Evolutionary conservation across 371 early-diverging fungal species (phyloP), one percentile per base, ranked within the genome.

Genomic region (Mortierella sp.): DNA sequence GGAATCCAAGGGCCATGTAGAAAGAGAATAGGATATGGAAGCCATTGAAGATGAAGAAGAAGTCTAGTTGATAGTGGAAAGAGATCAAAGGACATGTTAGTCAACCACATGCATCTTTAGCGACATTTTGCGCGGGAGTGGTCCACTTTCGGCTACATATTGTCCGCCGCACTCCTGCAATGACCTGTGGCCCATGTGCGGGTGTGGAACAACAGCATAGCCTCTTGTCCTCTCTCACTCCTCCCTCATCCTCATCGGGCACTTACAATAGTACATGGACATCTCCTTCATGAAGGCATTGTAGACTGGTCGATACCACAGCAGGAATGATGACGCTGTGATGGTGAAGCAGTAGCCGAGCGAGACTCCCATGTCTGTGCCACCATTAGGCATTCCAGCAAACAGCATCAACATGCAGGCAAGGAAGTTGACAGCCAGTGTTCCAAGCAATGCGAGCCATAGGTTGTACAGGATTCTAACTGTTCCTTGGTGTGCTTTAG

Each of bases 221-320:
- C 24, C 43, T 29, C 9, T 28, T 45, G 5, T 21, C 21, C n/a
- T n/a, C n/a, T n/a, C n/a, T n/a, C n/a, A n/a, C n/a, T n/a, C n/a
- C n/a, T n/a, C n/a, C n/a, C n/a, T n/a, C n/a, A n/a, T n/a, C n/a
- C n/a, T n/a, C n/a, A n/a, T n/a, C n/a, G n/a, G 37, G 21, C 44
- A 81, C 86, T 79, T 86, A 88, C 91, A 92, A 79, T 90, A 94
- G 82, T 92, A 94, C 63, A 95, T 81, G 19, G 93, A 91, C 69
- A 86, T 88, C 63, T 94, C 94, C 77, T 92, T 94, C 91, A 91
- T 90, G 74, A 90, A 95, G 43, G 93, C 95, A 67, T 91, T 92
- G 81, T 95, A 95, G 40, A 92, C 85, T 21, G 96, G 96, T 17
- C 95, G 85, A 77, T 95, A 95, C 95, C 95, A 94, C 54, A 92